phyloP scores from a whole-genome alignment of 2,329 filamentous ascomycete species.

The Aspergillus sergii region DNA sequence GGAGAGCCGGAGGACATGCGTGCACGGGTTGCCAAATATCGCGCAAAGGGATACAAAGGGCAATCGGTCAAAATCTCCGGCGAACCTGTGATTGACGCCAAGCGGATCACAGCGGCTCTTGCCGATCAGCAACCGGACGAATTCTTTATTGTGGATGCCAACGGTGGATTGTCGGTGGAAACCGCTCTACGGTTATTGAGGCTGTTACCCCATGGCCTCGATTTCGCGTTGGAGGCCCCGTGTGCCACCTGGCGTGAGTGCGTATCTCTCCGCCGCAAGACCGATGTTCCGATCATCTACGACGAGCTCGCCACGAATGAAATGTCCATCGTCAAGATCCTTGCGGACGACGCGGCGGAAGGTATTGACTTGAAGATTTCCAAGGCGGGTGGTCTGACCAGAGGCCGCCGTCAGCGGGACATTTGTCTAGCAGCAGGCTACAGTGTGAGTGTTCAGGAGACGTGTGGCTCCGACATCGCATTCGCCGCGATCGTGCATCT shows the following conservation, averaged over 20 bases:
- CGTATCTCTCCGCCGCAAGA: conserved; percentile 24
- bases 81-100: conserved; percentile 18
- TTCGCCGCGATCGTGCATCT: conserved; percentile 31
- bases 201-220: conserved; percentile 24
- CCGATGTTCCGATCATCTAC: conserved; percentile 25
- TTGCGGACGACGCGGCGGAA: conserved; percentile 29
- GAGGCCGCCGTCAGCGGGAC: conserved; percentile 24
- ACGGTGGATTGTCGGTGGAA: conserved; percentile 25
- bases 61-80: conserved; percentile 6
- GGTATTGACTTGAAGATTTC: conserved; percentile 29
- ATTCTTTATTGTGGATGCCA: conserved; percentile 26
- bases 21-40: background rate
- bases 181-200: conserved; percentile 24
- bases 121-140: conserved; percentile 17
- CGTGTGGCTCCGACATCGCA: conserved; percentile 26
- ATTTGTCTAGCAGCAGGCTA: conserved; percentile 26
- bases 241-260: conserved; percentile 27
- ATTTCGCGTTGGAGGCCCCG: conserved; percentile 29
- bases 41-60: background rate
- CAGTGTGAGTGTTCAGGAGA: conserved; percentile 27
- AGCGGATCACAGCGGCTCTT: conserved; percentile 10
- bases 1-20: conserved; percentile 1
- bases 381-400: conserved; percentile 23
- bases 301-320: conserved; percentile 26
- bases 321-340: conserved; percentile 19